Base-by-base conservation (phyloP, 2,329 filamentous ascomycete species). In the Epichloe uncinata region DNA sequence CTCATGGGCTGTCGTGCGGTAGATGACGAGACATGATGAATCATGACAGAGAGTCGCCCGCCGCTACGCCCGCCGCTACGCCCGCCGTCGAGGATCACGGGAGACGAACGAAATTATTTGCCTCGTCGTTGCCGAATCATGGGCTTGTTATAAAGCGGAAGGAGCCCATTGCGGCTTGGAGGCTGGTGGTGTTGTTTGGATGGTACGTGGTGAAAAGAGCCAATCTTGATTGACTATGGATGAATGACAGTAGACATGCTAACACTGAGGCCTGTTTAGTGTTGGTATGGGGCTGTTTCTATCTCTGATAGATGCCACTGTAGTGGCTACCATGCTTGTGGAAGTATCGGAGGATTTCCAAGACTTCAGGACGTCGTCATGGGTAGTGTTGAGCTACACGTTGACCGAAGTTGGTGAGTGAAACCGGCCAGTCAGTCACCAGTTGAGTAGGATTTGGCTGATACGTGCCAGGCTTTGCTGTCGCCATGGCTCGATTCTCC, bases 261-360 rank as follows among this genome's bases (percentile, higher is more conserved):
- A 9, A 42, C 40, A 20, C 8, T 42, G 16, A 16, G 13, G 35
- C 7, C 3, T 11, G 3, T 47, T 9, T 33, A 79, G 73, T n/a
- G 61, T 77, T 15, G 71, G 67, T 12, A 61, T 73, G 7, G 77
- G 77, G 3, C 66, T 81, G 1, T 77, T 79, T 48, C 68, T 81
- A 41, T 75, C 78, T 22, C 71, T 79, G 55, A 60, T 79, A 16
- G 77, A 81, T 58, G 72, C 73, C 2, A 77, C 77, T 3, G 79
- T 81, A 30, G 73, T 82, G 2, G 76, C 77, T 1, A 81, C 78
- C 15, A 74, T 74, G 43, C 61, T 81, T 11, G 74, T 74, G 55
- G 67, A 67, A n/a, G 81, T 81, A 45, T 73, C 72, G 1, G 58
- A 58, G 11, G 74, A 81, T 3, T 75, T 81, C 42, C 52, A 69